A percentile compares a stretch with the other conserved stretches of the same genome.
Conservation (phyloP, 177 flowering plant species). For the Vitis hybrid region DNA sequence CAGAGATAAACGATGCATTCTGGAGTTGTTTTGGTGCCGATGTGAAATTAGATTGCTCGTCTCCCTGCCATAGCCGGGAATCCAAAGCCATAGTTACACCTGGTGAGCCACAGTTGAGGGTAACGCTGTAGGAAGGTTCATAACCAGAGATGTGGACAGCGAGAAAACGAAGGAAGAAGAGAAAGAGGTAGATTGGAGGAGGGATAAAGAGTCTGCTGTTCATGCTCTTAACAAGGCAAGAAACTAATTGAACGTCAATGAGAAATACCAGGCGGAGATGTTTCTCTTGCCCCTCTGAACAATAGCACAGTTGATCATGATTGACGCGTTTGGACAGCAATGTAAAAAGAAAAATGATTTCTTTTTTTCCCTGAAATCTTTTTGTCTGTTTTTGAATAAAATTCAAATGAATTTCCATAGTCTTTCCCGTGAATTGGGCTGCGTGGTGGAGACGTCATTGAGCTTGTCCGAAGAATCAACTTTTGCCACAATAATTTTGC, state of each 20-base stretch:
- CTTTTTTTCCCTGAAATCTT: too few species aligned
- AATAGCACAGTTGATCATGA: too few species aligned
- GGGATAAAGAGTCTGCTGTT: not conserved
- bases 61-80: constrained; percentile 13
- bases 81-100: not conserved
- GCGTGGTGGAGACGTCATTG: too few species aligned
- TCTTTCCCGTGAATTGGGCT: too few species aligned
- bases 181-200: constrained; percentile 1
- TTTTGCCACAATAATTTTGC: too few species aligned
- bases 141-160: constrained; percentile 5
- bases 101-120: constrained; percentile 28
- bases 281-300: too few species aligned
- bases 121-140: constrained; percentile 17
- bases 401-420: too few species aligned
- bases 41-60: constrained; percentile 10
- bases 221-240: not conserved
- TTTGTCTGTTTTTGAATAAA: too few species aligned
- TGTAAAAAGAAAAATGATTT: too few species aligned
- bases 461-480: too few species aligned
- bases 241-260: not conserved
- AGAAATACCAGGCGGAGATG: too few species aligned
- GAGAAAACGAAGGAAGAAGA: constrained; percentile 1
- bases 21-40: not conserved
- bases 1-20: not conserved
- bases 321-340: too few species aligned